Evolutionary conservation across 1,284 basidiomycete genomes (phyloP).

Genomic region (Ganoderma multipileum): DNA sequence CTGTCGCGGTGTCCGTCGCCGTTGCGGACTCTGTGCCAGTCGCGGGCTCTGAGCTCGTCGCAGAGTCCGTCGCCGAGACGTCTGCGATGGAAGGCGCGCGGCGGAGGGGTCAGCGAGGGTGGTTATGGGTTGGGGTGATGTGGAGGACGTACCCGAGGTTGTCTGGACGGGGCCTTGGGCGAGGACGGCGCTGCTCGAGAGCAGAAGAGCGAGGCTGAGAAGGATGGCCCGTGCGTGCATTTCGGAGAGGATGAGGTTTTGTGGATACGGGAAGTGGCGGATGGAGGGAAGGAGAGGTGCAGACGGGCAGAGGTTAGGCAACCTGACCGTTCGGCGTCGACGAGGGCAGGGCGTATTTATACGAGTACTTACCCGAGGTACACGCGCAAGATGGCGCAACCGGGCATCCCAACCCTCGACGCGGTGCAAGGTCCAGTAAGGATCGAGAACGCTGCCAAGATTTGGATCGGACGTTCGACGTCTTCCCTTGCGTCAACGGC

Average conservation of each 20-base stretch:
- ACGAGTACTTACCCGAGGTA: not conserved
- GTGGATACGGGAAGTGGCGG: not conserved
- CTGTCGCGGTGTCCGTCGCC: not conserved
- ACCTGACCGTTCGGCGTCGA: not conserved
- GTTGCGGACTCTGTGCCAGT: not conserved
- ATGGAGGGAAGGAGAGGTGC: not conserved
- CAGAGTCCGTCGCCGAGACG: not conserved
- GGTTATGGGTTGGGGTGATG: not conserved
- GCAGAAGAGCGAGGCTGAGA: not conserved
- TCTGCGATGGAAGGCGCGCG: not conserved
- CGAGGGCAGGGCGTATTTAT: not conserved
- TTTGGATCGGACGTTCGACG: not conserved
- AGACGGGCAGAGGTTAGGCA: not conserved
- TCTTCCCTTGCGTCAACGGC: not conserved
- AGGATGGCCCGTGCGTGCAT: conserved; percentile 1
- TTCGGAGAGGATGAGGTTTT: not conserved
- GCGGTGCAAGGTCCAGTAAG: not conserved
- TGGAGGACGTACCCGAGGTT: not conserved
- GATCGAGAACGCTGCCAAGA: not conserved
- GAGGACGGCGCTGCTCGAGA: not conserved
- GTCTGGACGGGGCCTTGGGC: not conserved
- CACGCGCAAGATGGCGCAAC: not conserved
- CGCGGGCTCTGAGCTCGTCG: too few relatives aligned
- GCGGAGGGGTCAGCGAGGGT: not conserved
- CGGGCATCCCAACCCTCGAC: not conserved